These are phyloP conservation scores for Fusarium nurragi DNA, from an alignment of 2,329 filamentous ascomycete genomes.

Conservation along the genomic window DNA sequence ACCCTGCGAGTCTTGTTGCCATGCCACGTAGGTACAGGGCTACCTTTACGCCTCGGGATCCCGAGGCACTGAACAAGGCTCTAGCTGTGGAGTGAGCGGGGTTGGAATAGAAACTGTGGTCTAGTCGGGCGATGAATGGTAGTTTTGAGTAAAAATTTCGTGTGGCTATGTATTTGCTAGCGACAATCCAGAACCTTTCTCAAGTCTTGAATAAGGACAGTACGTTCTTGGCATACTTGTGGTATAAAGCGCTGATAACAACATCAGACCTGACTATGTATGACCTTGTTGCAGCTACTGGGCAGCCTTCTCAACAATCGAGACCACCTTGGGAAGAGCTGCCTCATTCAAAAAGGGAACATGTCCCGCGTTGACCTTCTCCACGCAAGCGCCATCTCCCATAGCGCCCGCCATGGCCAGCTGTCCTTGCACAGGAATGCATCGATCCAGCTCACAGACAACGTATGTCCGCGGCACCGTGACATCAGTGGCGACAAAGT, in stretches of 20 bases:
- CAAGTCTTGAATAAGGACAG: too few species aligned
- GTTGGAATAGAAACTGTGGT: too few species aligned
- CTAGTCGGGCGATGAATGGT: too few species aligned
- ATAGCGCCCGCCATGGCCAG: conserved; percentile 31
- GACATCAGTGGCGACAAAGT: conserved; percentile 39
- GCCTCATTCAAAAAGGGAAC: not conserved
- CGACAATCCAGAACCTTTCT: too few species aligned
- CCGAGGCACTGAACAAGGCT: conserved; percentile 29
- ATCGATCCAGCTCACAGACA: conserved; percentile 38
- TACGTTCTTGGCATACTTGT: too few species aligned
- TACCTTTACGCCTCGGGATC: conserved; percentile 62
- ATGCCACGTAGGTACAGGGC: conserved; percentile 68
- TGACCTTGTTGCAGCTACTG: not conserved
- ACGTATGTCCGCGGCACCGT: conserved; percentile 42
- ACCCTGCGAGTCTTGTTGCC: conserved; percentile 70
- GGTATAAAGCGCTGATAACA: too few species aligned
- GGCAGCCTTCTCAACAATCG: not conserved
- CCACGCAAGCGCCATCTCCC: not conserved
- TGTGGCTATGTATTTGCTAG: too few species aligned
- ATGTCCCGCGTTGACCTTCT: not conserved
- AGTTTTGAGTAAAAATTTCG: too few species aligned
- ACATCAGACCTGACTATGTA: too few species aligned
- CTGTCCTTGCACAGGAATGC: conserved; percentile 35
- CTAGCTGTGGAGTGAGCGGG: not conserved
- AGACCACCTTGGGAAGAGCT: not conserved